Conservation (phyloP, 108 stramenopile species). For the Skeletonema menzelii region DNA sequence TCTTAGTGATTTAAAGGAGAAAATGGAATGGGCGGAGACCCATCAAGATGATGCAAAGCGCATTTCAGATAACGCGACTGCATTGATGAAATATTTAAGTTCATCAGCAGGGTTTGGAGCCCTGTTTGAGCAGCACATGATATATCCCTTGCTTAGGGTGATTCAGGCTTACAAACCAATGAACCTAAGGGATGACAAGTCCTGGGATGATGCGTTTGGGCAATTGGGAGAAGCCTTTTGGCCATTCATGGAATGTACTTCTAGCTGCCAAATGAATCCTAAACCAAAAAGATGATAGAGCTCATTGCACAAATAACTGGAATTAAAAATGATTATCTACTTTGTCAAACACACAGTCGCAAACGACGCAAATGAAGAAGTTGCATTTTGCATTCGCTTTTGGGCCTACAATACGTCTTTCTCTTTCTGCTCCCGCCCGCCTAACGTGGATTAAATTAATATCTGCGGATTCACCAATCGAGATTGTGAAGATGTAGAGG, state of each 20-base stretch:
- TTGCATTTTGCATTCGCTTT: too few species aligned
- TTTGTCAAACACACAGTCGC: slow-evolving; percentile 40
- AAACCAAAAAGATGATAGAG: background rate
- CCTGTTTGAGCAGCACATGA: slow-evolving; percentile 1
- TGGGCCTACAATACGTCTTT: too few species aligned
- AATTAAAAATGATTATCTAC: background rate
- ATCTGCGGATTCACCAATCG: too few species aligned
- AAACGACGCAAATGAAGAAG: too few species aligned
- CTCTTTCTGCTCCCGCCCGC: too few species aligned
- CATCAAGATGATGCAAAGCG: slow-evolving; percentile 3
- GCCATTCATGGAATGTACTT: background rate
- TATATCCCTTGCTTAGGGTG: slow-evolving; percentile 2
- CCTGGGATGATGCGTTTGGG: background rate
- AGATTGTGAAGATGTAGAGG: too few species aligned
- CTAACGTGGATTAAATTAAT: too few species aligned
- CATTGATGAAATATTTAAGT: background rate
- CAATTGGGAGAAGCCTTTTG: background rate
- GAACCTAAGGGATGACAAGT: background rate
- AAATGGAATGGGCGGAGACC: slow-evolving; percentile 20
- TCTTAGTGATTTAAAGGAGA: slow-evolving; percentile 7
- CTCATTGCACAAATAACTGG: too few species aligned
- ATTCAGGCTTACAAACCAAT: slow-evolving; percentile 13
- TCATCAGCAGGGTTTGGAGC: background rate
- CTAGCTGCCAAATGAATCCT: background rate
- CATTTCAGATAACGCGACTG: slow-evolving; percentile 5